Percentiles rank a stretch among this genome's conserved stretches.
These are phyloP conservation scores for Madurella mycetomatis DNA, from an alignment of 2,329 filamentous ascomycete species.

Conservation along the genomic window DNA sequence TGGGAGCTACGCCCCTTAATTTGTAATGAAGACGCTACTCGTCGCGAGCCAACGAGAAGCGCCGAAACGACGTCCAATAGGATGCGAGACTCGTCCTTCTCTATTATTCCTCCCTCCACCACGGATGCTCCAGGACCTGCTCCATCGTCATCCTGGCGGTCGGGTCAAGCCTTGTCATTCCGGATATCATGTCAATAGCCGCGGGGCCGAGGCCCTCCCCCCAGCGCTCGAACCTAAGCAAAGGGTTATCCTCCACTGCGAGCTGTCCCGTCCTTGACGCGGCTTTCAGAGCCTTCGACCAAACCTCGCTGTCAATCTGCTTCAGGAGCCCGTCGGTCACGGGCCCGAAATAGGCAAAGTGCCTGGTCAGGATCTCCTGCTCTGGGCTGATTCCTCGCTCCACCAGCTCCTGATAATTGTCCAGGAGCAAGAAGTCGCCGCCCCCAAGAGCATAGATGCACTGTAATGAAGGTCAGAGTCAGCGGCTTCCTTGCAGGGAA, in stretches of 20 bases:
- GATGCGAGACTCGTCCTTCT: no score
- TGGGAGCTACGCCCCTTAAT: no score
- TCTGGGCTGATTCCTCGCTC: neutral
- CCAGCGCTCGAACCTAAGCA: neutral
- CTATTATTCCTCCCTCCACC: constrained; percentile 3
- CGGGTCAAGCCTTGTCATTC: neutral
- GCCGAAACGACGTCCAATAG: no score
- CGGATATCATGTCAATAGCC: neutral
- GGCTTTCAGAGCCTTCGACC: neutral
- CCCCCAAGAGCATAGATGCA: constrained; percentile 3
- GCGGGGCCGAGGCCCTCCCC: neutral
- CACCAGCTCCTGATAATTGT: neutral
- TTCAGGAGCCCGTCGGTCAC: neutral
- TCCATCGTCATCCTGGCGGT: neutral
- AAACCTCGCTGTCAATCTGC: neutral
- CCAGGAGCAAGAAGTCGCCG: neutral
- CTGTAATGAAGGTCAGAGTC: neutral
- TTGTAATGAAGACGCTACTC: no score
- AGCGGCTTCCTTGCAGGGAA: no score
- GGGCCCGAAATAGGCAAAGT: neutral
- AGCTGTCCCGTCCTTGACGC: neutral
- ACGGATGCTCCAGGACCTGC: neutral
- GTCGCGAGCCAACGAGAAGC: no score
- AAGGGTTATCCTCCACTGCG: neutral
- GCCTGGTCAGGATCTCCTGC: constrained; percentile 1